Conservation (phyloP, 371 early-diverging fungal genomes). For the Smittium mucronatum region DNA sequence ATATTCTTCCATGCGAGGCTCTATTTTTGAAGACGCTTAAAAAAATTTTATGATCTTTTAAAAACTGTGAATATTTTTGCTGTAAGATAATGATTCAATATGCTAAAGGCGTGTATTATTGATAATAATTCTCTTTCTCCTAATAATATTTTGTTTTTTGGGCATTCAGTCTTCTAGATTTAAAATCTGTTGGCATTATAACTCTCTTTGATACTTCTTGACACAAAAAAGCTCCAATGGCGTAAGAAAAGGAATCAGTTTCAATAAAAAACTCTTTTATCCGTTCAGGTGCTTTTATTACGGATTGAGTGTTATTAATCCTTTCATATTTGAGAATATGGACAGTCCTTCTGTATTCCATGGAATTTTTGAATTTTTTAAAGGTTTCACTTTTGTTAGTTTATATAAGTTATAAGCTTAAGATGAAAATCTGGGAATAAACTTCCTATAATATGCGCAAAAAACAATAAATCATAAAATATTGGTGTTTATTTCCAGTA, state of each 20-base stretch:
- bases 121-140: constrained; percentile 5
- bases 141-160: constrained; percentile 2
- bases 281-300: background rate
- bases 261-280: constrained; percentile 16
- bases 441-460: constrained; percentile 25
- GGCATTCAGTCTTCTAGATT: background rate
- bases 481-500: constrained; percentile 20
- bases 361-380: background rate
- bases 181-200: background rate
- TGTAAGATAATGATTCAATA: constrained; percentile 12
- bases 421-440: constrained; percentile 18
- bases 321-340: background rate
- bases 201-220: background rate
- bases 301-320: background rate
- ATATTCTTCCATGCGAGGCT: constrained; percentile 8
- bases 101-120: constrained; percentile 5
- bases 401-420: constrained; percentile 20
- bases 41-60: constrained; percentile 4
- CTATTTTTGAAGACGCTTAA: constrained; percentile 2
- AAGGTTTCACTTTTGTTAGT: constrained; percentile 9
- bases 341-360: background rate
- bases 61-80: background rate
- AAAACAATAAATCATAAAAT: constrained; percentile 29
- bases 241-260: constrained; percentile 3
- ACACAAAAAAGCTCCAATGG: constrained; percentile 7